Base-by-base conservation (phyloP, 23 red algal species). In the Gracilaria vermiculophylla region DNA sequence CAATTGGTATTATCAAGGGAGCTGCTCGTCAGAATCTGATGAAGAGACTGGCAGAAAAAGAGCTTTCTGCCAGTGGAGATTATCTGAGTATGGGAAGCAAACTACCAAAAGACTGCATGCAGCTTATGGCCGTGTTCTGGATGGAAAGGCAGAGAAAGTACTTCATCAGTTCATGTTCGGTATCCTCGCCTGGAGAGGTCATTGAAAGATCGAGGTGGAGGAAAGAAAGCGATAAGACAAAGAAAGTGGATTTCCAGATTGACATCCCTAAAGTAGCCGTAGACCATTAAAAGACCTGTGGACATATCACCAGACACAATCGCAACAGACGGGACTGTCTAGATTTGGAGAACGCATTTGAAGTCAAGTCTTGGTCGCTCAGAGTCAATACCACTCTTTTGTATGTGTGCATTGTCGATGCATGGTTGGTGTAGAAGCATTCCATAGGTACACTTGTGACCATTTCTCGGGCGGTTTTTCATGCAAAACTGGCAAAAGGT, bases 381-480 rank as follows among this genome's bases (percentile, higher is more conserved):
- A 53, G 49, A 40, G 69, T 77, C 2, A 89, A 89, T 34, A 13
- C 48, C 27, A 57, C 69, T 58, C 14, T 89, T 0, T 39, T 44
- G 11, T 28, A 0, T 15, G 62, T 89, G 10, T 89, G 69, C 53
- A 47, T 28, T 8, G 84, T 89, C 42, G 84, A 89, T 56, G 67
- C 45, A 0, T 86, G 64, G 64, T 36, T 20, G 12, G 3, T 86
- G 35, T 86, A 86, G 8, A 60, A 60, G n/a, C n/a, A n/a, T n/a
- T n/a, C n/a, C n/a, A n/a, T n/a, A n/a, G n/a, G n/a, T n/a, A n/a
- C n/a, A n/a, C n/a, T n/a, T n/a, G n/a, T n/a, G n/a, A n/a, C n/a
- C n/a, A n/a, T n/a, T n/a, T n/a, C n/a, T n/a, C n/a, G n/a, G n/a
- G n/a, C n/a, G n/a, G n/a, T n/a, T n/a, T n/a, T n/a, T n/a, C n/a